Percentiles rank a stretch among this genome's conserved stretches.
These are phyloP conservation scores for Musa itinerans DNA, from an alignment of 176 grass and related monocot species.

Conservation along the genomic window DNA sequence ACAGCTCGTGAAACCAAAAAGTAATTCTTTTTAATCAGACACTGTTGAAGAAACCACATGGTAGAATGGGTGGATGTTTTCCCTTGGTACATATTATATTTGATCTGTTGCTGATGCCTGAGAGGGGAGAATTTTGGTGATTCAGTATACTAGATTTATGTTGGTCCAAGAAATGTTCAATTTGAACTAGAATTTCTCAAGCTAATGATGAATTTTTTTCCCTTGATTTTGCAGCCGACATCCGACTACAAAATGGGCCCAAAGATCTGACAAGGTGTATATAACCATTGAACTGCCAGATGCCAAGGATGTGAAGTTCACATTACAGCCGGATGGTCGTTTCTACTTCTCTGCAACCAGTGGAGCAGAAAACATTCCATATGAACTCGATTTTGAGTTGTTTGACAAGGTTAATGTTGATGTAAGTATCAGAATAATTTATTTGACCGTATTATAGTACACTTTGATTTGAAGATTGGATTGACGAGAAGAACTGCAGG, in stretches of 20 bases:
- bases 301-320: constrained; percentile 24
- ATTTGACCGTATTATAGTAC: background rate
- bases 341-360: constrained; percentile 18
- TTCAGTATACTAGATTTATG: too few species aligned
- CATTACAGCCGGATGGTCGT: constrained; percentile 13
- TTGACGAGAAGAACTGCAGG: background rate
- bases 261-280: constrained; percentile 22
- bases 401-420: constrained; percentile 24
- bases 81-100: too few species aligned
- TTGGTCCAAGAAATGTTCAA: too few species aligned
- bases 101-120: too few species aligned
- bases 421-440: background rate
- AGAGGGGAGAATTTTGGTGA: too few species aligned
- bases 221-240: constrained; percentile 6
- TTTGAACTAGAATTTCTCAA: too few species aligned
- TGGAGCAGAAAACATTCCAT: background rate
- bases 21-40: too few species aligned
- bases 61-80: too few species aligned
- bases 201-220: background rate
- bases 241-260: constrained; percentile 22
- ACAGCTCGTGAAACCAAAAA: too few species aligned
- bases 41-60: too few species aligned
- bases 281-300: constrained; percentile 20
- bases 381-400: constrained; percentile 15
- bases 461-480: background rate